Evolutionary conservation across 2,329 filamentous ascomycete species (phyloP), one percentile per base, ranked within the genome.

Genomic region (Biscogniauxia marginata): DNA sequence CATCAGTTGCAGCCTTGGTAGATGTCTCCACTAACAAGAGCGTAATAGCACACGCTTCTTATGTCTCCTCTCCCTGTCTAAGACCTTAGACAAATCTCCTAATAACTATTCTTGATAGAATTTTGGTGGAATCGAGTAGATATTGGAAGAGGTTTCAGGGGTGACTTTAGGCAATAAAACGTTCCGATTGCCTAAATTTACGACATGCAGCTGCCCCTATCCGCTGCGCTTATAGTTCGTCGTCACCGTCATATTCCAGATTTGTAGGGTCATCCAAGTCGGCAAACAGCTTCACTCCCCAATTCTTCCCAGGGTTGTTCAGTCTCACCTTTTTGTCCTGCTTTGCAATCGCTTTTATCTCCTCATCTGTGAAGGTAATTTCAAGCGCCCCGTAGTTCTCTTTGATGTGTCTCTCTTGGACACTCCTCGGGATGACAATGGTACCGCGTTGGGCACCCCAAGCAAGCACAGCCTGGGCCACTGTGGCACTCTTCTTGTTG

Each of bases 331-430:
- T 75, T 58, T 69, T 69, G 44, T 69, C 67, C 21, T 64, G 61
- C 48, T 59, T 55, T 0, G 61, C 52, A 56, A 77, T 70, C 6
- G 69, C 64, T 9, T 59, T 52, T 44, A 77, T 60, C 63, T 82
- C 75, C 23, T 71, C 69, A 6, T 69, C 61, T 6, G 69, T 69
- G 56, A 80, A 71, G 7, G 56, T 60, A 50, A 78, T 73, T 3
- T 86, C 76, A 46, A 79, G 75, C 54, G 86, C 78, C 1, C 66
- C 71, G 6, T 77, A 68, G 57, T 83, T 82, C 65, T 81, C 75
- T 18, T 65, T 54, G 21, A 82, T 77, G 34, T 75, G 65, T 44
- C 69, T 61, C 50, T 73, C 70, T 56, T 78, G 75, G 3, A 71
- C 72, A 52, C 74, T 78, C 68, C 82, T 83, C 1, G 80, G 81